A percentile compares a stretch with the other conserved stretches of the same genome.
Conservation (phyloP, 257 asterid species). For the Nicotiana tomentosiformis region DNA sequence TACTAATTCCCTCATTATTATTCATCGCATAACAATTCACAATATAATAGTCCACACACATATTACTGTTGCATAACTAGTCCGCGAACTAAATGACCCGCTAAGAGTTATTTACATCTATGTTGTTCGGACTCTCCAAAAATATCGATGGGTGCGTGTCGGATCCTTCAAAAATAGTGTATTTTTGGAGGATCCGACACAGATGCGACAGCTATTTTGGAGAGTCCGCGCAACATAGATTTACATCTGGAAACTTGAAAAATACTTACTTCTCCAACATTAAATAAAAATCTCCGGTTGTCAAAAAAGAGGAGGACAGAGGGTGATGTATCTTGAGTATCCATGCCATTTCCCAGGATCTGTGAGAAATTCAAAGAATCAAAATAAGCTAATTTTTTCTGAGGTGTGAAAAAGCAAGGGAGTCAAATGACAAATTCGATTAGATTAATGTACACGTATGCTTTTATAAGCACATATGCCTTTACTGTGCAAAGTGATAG, state of each 20-base stretch:
- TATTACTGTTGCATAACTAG: not conserved
- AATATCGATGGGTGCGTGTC: no score
- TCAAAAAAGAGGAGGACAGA: constrained; percentile 85
- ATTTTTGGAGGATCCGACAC: no score
- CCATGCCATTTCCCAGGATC: constrained; percentile 98
- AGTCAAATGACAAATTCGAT: not conserved
- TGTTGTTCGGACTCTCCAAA: no score
- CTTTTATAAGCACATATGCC: not conserved
- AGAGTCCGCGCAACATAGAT: no score
- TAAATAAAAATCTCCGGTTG: constrained; percentile 78
- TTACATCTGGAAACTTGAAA: no score
- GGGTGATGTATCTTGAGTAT: constrained; percentile 91
- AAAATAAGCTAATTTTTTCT: not conserved
- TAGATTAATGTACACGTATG: not conserved
- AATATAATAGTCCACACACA: not conserved
- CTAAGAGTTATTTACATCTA: not conserved
- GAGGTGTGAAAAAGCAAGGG: not conserved
- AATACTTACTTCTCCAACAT: constrained; percentile 78
- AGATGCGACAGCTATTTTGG: no score
- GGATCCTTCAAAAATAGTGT: no score
- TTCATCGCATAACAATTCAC: not conserved
- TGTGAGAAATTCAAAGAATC: constrained; percentile 27
- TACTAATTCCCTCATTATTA: not conserved
- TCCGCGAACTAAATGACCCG: not conserved
- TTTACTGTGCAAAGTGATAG: not conserved